Evolutionary conservation across 2,329 filamentous ascomycete genomes (phyloP), one percentile per base, ranked within the genome.

Genomic region (Colletotrichum noveboracense): DNA sequence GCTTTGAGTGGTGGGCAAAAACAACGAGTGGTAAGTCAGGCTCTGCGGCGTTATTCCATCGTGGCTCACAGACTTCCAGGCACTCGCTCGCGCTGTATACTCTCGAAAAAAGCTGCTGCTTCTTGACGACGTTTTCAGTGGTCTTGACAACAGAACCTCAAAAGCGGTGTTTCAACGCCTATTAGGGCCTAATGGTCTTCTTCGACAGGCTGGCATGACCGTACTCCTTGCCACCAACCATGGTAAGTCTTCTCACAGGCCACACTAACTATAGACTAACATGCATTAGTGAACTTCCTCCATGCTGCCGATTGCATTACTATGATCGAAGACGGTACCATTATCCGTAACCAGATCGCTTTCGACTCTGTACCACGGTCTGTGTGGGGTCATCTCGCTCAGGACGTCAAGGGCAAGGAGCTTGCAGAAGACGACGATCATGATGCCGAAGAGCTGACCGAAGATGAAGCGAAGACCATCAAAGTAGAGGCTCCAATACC

Each of bases 61-160:
- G 13, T 7, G 12, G 2, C 58, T 52, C 6, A 34, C 30, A 78
- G 24, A 13, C 74, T 78, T 64, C 13, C 26, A 86, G 81, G 83
- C 86, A 4, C 79, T 90, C 2, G 88, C 89, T 5, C 82, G 89
- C 18, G 88, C 88, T 2, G 79, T 90, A 0, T 90, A 88, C 73
- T 82, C 85, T 1, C 77, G 82, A 10, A 81, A 79, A 8, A 78
- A 83, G 2, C 79, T 89, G 1, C 21, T 88, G 1, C 36, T 90
- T 5, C 78, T 90, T 1, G 88, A 90, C 71, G 88, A 90, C 67
- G 79, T 84, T 0, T 85, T 89, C 43, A 87, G 87, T 64, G 85
- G 84, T 1, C 81, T 89, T 3, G 88, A 89, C 72, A 81, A 83
- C 2, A 80, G 84, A 6, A 91, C 89, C 0, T 82, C 86, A 13